Evolutionary conservation across 1,284 basidiomycete genomes (phyloP), one percentile per base, ranked within the genome.

Genomic region (Pyrrhoderma noxium): DNA sequence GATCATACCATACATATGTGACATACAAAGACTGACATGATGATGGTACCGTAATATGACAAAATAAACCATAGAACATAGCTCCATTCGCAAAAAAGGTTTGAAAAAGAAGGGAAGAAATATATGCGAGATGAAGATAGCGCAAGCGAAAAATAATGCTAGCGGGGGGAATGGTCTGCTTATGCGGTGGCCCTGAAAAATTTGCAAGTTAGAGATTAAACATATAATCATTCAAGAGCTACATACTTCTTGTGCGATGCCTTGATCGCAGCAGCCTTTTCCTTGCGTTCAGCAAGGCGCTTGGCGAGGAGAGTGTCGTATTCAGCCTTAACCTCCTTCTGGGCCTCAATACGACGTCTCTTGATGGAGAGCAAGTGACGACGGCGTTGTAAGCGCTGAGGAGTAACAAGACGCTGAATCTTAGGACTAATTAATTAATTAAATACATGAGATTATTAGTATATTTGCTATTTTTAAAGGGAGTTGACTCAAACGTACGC

Each of bases 251-350:
- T 53, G 52, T 53, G 51, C 14, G 47, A 54, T 45, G 48, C 48
- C 42, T 56, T 50, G 52, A 53, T 41, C 25, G 46, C 52, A 8
- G 51, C 52, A 18, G 51, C 52, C 49, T 54, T 53, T 52, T 56
- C 54, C 51, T 56, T 53, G 44, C 49, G 52, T 47, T 47, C 50
- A 40, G 41, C 36, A 45, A 48, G 38, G 19, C 36, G 51, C 16
- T 42, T 47, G 39, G 45, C 42, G 36, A 56, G 48, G 37, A 48
- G 45, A 13, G 50, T 40, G 45, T 93, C 87, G 80, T 86, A 95
- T 76, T 98, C 95, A 57, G 81, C 67, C 75, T 95, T 90, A 75
- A 93, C 87, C 73, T 93, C 93, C 77, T 93, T 93, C 79, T 96
- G 93, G 69, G 76, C 80, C 67, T 93, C 89, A 67, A 90, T 77